These are phyloP conservation scores for Pinus tabuliformis DNA, from an alignment of 75 land plant species.

Conservation along the genomic window DNA sequence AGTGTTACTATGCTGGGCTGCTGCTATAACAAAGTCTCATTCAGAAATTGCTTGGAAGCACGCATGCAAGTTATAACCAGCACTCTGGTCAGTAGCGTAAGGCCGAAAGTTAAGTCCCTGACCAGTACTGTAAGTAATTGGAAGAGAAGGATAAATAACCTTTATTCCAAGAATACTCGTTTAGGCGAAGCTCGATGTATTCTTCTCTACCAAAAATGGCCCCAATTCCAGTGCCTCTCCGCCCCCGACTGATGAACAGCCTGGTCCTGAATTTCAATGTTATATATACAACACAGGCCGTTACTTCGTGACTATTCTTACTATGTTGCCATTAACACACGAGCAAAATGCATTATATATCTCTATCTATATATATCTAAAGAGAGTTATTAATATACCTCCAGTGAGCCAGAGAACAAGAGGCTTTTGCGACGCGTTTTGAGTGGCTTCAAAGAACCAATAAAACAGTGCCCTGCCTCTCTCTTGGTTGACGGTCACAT, in stretches of 20 bases:
- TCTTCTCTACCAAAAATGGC: constrained; percentile 53
- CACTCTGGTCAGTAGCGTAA: too few relatives aligned
- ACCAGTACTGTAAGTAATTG: too few relatives aligned
- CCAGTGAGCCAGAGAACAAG: constrained; percentile 67
- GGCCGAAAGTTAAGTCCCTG: too few relatives aligned
- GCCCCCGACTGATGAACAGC: constrained; percentile 80
- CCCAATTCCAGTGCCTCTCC: constrained; percentile 74
- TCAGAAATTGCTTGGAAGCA: too few relatives aligned
- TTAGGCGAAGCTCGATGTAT: constrained; percentile 39
- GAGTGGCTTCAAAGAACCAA: constrained; percentile 57
- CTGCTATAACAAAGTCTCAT: too few relatives aligned
- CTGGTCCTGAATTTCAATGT: constrained; percentile 61
- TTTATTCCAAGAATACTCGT: constrained; percentile 72
- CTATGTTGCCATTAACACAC: too few relatives aligned
- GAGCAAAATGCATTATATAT: too few relatives aligned
- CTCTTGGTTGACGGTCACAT: constrained; percentile 18
- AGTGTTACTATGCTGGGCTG: too few relatives aligned
- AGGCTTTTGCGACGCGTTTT: constrained; percentile 23
- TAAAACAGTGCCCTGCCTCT: constrained; percentile 43
- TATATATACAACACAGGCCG: too few relatives aligned
- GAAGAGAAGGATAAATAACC: constrained; percentile 13
- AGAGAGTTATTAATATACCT: constrained; percentile 18
- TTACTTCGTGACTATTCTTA: too few relatives aligned
- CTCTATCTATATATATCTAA: too few relatives aligned
- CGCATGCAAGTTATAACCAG: too few relatives aligned